These are phyloP conservation scores for Tetratostichococcus sp. DNA, from an alignment of 139 green algal genomes.

Conservation along the genomic window DNA sequence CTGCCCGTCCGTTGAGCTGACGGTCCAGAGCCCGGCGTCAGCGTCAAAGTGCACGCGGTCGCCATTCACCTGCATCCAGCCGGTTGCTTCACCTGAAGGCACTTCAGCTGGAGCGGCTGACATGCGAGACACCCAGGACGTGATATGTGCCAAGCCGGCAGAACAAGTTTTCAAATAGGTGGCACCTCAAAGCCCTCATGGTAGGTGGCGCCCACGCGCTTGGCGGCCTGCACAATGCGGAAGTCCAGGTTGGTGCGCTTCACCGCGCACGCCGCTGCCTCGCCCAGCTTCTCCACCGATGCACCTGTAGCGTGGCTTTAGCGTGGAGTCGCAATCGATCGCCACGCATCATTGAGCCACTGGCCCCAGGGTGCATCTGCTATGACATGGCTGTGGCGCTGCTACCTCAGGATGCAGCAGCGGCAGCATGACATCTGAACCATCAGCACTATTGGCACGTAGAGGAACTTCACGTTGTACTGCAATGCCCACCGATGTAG, in stretches of 20 bases:
- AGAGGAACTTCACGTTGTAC: no score
- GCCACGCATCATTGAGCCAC: not conserved
- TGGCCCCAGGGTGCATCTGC: no score
- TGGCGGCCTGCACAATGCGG: constrained; percentile 43
- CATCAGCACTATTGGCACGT: no score
- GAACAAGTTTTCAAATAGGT: no score
- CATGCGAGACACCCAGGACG: no score
- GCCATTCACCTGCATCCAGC: constrained; percentile 20
- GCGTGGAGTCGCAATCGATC: no score
- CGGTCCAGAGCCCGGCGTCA: constrained; percentile 71
- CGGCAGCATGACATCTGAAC: no score
- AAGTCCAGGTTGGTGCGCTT: constrained; percentile 84
- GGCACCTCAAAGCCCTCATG: constrained; percentile 80
- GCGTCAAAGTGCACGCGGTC: constrained; percentile 63
- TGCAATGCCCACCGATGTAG: constrained; percentile 79
- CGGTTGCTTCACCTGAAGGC: no score
- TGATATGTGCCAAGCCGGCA: no score
- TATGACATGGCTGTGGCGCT: no score
- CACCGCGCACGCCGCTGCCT: constrained; percentile 73
- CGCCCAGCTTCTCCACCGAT: constrained; percentile 63
- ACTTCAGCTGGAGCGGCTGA: no score
- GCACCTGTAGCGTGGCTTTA: constrained; percentile 39
- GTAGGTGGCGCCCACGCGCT: constrained; percentile 62
- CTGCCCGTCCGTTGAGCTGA: constrained; percentile 39
- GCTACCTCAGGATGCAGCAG: no score